A percentile compares a stretch with the other conserved stretches of the same genome.
phyloP scores from a whole-genome alignment of 257 asterid genomes.

The Lycium barbarum region DNA sequence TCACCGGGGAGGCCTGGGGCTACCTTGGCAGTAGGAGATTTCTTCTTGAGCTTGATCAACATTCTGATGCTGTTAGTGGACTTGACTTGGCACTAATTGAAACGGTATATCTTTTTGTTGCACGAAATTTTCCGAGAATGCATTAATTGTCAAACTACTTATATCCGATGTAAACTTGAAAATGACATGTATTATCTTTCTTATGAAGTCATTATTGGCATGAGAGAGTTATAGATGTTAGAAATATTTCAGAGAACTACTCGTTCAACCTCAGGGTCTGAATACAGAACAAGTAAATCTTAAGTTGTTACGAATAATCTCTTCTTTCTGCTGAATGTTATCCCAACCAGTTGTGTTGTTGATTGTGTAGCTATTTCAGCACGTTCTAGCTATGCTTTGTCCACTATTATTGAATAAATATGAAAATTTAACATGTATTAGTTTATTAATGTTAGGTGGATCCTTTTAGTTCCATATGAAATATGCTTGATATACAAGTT shows the following conservation, averaged over 20 bases:
- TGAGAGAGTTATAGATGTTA: neutral
- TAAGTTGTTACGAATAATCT: neutral
- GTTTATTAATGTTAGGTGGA: conserved; percentile 2
- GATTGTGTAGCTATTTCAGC: conserved; percentile 5
- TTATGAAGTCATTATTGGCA: conserved; percentile 7
- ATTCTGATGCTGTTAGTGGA: conserved; percentile 72
- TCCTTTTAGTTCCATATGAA: neutral
- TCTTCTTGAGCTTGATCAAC: conserved; percentile 78
- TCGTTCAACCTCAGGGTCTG: neutral
- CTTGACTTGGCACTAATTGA: conserved; percentile 75
- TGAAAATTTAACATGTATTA: conserved; percentile 11
- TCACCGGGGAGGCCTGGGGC: conserved; percentile 99
- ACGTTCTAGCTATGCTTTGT: neutral
- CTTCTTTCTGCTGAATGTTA: neutral
- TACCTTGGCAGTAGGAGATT: conserved; percentile 95
- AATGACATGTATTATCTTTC: neutral
- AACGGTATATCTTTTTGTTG: conserved; percentile 54
- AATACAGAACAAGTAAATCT: neutral
- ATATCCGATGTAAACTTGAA: neutral
- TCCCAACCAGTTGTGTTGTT: neutral
- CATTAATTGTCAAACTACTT: conserved; percentile 11
- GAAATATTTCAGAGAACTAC: conserved; percentile 3
- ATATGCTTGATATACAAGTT: neutral
- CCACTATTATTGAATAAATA: neutral
- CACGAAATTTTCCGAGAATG: neutral